These are phyloP conservation scores for Juglanconis oblonga DNA, from an alignment of 2,329 filamentous ascomycete genomes.

Conservation along the genomic window DNA sequence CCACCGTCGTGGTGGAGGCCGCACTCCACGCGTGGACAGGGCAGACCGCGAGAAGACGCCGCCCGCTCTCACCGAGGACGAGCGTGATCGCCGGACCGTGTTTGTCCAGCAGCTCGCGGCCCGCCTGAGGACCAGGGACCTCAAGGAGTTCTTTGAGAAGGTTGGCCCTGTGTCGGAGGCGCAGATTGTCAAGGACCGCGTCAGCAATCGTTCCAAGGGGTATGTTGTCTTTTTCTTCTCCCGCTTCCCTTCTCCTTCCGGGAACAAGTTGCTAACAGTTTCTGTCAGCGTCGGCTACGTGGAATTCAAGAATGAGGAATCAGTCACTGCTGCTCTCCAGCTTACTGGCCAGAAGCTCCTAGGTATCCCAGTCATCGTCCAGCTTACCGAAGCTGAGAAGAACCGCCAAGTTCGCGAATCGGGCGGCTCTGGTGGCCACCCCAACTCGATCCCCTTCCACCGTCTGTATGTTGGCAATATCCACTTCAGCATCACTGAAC, in stretches of 20 bases:
- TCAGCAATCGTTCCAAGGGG: constrained; percentile 97
- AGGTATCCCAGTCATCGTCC: constrained; percentile 97
- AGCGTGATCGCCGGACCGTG: constrained; percentile 92
- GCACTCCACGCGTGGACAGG: constrained; percentile 44
- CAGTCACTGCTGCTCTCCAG: constrained; percentile 88
- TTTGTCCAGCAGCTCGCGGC: constrained; percentile 98
- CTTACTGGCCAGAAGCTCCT: constrained; percentile 98
- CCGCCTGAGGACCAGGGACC: constrained; percentile 84
- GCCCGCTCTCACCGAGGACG: constrained; percentile 76
- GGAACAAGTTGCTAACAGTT: background rate
- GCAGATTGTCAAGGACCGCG: constrained; percentile 96
- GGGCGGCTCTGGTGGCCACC: constrained; percentile 64
- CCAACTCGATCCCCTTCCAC: constrained; percentile 90
- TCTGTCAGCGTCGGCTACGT: constrained; percentile 86
- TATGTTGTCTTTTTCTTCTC: constrained; percentile 42
- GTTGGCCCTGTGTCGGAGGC: constrained; percentile 93
- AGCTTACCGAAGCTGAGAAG: constrained; percentile 98
- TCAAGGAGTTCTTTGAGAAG: constrained; percentile 94
- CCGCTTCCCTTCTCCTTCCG: background rate
- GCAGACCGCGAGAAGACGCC: constrained; percentile 59
- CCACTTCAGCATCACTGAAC: constrained; percentile 98
- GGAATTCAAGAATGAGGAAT: constrained; percentile 96
- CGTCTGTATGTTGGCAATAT: constrained; percentile 99
- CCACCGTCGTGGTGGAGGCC: constrained; percentile 45
- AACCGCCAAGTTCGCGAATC: constrained; percentile 91